Base-by-base conservation (phyloP, 345 rosid species). In the Gossypium longicalyx region DNA sequence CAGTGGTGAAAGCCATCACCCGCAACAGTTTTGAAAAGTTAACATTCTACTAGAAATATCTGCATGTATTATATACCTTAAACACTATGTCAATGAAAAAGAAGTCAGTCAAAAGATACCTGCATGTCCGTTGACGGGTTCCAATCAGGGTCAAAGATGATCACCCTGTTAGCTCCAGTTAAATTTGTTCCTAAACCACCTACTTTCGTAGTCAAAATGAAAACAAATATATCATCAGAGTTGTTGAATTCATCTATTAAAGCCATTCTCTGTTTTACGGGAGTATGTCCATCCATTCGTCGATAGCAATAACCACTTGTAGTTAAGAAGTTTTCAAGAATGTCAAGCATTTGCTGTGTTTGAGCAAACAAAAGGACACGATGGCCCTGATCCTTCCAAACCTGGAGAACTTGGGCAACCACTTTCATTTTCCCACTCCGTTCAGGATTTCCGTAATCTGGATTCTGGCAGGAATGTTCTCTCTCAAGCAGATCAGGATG, bases 101-200 rank as follows among this genome's bases (percentile, higher is more conserved):
- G 56, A 68, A 53, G 16, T 8, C 38, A 13, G 67, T 48, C 15
- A 48, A 41, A 64, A 75, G 56, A 17, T 86, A 94, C 97, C 94
- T 93, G 99, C 87, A 95, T 90, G 79, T 95, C 99, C 60, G 88
- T 95, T 68, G 99, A 90, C 43, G 99, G 99, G 80, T 95, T 95
- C 99, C 99, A 95, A 78, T 95, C 99, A 3, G 99, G 99, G 81
- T 95, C 98, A 76, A 93, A 95, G 73, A 95, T 95, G 77, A 95
- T 95, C 80, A 95, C 99, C 77, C 98, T 85, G 82, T 95, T 80
- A 2, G 98, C 99, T 66, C 99, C 98, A 17, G 97, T 93, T 76
- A 95, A 77, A 79, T 95, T 95, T 79, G 98, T 95, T 78, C 98
- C 99, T 84, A 95, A 85, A 63, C 99, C 98, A 54, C 99, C 99